Evolutionary conservation across 2,329 filamentous ascomycete species (phyloP).

Genomic region (Talaromyces atroroseus): DNA sequence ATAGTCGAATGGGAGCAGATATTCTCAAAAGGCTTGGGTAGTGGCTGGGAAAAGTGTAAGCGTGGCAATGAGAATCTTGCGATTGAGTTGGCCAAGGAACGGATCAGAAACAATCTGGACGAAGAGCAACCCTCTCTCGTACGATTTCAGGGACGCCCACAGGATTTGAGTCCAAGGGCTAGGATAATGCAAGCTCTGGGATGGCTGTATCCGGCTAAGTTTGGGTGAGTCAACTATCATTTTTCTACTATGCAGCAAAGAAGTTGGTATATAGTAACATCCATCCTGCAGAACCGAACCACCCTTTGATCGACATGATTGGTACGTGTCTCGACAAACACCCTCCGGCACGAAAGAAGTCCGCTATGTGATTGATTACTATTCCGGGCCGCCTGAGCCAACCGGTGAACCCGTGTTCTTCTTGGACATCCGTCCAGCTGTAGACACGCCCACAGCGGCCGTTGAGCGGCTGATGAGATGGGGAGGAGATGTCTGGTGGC

Average conservation of each 20-base stretch:
- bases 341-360: constrained; percentile 68
- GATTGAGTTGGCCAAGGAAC: constrained; percentile 50
- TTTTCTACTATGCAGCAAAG: neutral
- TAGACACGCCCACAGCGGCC: constrained; percentile 73
- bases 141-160: constrained; percentile 81
- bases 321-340: constrained; percentile 75
- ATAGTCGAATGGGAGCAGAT: constrained; percentile 90
- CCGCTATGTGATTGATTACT: constrained; percentile 96
- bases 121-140: constrained; percentile 62
- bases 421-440: constrained; percentile 84
- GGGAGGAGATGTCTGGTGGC: constrained; percentile 93
- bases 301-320: constrained; percentile 95
- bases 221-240: constrained; percentile 52
- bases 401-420: constrained; percentile 92
- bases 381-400: constrained; percentile 73
- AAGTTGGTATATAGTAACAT: neutral
- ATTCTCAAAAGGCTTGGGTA: constrained; percentile 66
- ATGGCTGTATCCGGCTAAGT: constrained; percentile 72
- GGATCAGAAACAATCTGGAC: constrained; percentile 30
- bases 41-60: constrained; percentile 68
- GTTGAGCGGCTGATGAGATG: constrained; percentile 80
- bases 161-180: constrained; percentile 87
- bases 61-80: constrained; percentile 64
- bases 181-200: constrained; percentile 75
- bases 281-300: constrained; percentile 58